Evolutionary conservation across 1,139 yeast species (phyloP).

Genomic region (Suhomyces chickasaworum): DNA sequence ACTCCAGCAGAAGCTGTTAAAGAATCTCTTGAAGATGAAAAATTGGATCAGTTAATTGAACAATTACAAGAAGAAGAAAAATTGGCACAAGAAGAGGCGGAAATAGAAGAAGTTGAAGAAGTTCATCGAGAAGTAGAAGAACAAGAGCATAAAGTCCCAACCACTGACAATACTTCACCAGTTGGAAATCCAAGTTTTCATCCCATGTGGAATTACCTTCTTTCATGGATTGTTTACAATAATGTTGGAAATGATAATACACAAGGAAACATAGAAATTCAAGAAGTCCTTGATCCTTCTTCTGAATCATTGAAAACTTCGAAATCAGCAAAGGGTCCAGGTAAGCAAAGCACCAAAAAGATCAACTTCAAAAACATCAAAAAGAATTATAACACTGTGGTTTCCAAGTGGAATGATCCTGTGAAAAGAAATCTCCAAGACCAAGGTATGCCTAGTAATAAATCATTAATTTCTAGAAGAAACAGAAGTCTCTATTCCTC

Average conservation of each 20-base stretch:
- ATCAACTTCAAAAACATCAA: conserved; percentile 22
- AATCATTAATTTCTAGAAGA: conserved; percentile 5
- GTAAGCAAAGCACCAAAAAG: conserved; percentile 7
- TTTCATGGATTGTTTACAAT: conserved; percentile 41
- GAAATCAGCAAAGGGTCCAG: conserved; percentile 1
- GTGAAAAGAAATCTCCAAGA: conserved; percentile 27
- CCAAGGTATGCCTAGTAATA: neutral
- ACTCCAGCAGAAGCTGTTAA: conserved; percentile 5
- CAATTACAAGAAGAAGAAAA: conserved; percentile 6
- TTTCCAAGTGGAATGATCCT: conserved; percentile 41
- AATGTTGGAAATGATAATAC: conserved; percentile 5
- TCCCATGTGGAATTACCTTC: conserved; percentile 42
- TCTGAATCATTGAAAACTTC: neutral
- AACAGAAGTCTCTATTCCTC: conserved; percentile 5
- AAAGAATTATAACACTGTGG: conserved; percentile 26
- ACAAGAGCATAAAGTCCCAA: neutral
- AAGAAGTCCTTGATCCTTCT: conserved; percentile 11
- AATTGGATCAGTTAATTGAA: conserved; percentile 5
- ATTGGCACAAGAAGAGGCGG: neutral
- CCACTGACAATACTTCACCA: neutral
- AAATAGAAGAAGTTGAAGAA: conserved; percentile 4
- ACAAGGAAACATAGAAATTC: conserved; percentile 10
- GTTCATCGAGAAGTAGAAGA: neutral
- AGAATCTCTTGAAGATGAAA: conserved; percentile 6
- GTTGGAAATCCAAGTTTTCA: conserved; percentile 30